phyloP scores from a whole-genome alignment of 2,329 filamentous ascomycete genomes.

The Didymella segeticola region DNA sequence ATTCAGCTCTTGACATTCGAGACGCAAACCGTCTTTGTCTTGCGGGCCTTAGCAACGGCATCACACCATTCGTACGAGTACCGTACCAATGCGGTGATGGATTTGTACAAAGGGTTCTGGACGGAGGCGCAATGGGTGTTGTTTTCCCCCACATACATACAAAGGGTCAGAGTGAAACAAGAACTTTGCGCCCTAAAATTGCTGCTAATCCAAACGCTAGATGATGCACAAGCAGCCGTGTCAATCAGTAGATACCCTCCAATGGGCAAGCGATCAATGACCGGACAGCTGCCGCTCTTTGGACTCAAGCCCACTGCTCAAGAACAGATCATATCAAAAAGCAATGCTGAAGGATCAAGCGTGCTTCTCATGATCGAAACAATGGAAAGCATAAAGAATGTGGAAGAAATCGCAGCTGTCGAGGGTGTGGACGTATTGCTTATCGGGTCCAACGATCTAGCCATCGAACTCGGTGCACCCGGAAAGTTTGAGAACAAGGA shows the following conservation, averaged over 20 bases:
- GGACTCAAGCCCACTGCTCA: conserved; percentile 46
- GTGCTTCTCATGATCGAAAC: conserved; percentile 56
- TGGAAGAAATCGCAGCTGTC: conserved; percentile 51
- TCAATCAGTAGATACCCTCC: conserved; percentile 50
- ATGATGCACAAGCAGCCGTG: conserved; percentile 47
- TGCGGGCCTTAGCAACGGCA: conserved; percentile 49
- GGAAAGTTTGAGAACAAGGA: conserved; percentile 52
- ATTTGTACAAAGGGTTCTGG: conserved; percentile 50
- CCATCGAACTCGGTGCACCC: conserved; percentile 53
- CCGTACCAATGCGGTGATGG: conserved; percentile 51
- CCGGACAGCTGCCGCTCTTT: conserved; percentile 47
- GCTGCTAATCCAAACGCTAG: too few species aligned
- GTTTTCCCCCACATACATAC: conserved; percentile 53
- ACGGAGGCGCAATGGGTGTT: conserved; percentile 52
- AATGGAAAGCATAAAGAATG: conserved; percentile 46
- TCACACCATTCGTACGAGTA: conserved; percentile 53
- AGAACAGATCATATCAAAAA: too few species aligned
- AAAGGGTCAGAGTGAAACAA: too few species aligned
- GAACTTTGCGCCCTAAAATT: too few species aligned
- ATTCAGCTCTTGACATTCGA: conserved; percentile 50
- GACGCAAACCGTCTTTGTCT: conserved; percentile 48
- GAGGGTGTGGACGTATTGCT: conserved; percentile 54
- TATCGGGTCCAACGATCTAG: conserved; percentile 55
- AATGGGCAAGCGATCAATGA: conserved; percentile 47
- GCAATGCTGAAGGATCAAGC: too few species aligned